A percentile compares a stretch with the other conserved stretches of the same genome.
phyloP scores from a whole-genome alignment of 2,329 filamentous ascomycete genomes.

The Fusarium transvaalense region DNA sequence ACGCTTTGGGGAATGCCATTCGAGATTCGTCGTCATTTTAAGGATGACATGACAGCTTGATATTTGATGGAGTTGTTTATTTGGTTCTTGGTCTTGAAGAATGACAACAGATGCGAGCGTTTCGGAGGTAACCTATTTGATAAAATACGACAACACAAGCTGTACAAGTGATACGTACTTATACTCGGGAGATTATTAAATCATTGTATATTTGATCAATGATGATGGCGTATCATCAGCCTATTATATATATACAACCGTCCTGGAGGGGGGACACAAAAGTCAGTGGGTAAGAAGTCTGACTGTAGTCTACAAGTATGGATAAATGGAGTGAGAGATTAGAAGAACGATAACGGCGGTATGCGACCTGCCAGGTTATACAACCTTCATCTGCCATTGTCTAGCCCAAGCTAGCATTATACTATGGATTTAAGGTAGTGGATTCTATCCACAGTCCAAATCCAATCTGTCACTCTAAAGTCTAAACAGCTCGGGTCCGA shows the following conservation, averaged over 20 bases:
- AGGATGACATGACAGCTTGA: slow-evolving; percentile 30
- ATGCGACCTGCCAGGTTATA: background rate
- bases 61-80: background rate
- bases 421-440: background rate
- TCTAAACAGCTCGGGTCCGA: background rate
- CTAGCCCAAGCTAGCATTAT: too few relatives aligned
- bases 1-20: slow-evolving; percentile 26
- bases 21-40: slow-evolving; percentile 27
- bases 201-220: too few relatives aligned
- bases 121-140: background rate
- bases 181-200: too few relatives aligned
- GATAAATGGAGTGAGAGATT: too few relatives aligned
- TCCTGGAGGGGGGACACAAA: too few relatives aligned
- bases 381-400: background rate
- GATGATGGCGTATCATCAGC: too few relatives aligned
- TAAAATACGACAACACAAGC: too few relatives aligned
- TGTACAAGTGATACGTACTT: too few relatives aligned
- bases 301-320: too few relatives aligned
- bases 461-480: background rate
- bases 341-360: background rate
- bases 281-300: too few relatives aligned
- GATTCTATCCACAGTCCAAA: background rate
- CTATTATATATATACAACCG: too few relatives aligned
- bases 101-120: slow-evolving; percentile 24
- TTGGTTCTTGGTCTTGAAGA: background rate